These are phyloP conservation scores for Fusarium annulatum DNA, from an alignment of 2,329 filamentous ascomycete genomes.

Conservation along the genomic window DNA sequence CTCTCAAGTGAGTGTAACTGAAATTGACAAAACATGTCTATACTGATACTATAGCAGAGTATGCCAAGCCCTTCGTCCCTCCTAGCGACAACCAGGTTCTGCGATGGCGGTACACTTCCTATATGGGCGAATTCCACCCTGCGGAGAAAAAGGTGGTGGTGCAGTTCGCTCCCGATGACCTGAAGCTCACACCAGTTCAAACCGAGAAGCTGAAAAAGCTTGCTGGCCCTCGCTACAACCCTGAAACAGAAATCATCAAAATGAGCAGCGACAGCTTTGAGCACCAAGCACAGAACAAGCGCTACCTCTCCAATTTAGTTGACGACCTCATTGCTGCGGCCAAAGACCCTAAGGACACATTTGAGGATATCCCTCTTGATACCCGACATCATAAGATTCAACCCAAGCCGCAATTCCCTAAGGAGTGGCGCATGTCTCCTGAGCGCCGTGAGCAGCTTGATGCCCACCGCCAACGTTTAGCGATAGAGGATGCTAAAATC, in stretches of 20 bases:
- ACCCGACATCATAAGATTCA: slow-evolving; percentile 84
- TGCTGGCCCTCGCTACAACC: slow-evolving; percentile 87
- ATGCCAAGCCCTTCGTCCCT: slow-evolving; percentile 82
- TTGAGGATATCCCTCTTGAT: slow-evolving; percentile 90
- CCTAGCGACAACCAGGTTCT: slow-evolving; percentile 77
- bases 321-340: slow-evolving; percentile 79
- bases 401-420: slow-evolving; percentile 77
- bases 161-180: slow-evolving; percentile 82
- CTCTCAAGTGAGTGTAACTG: slow-evolving; percentile 75
- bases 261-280: slow-evolving; percentile 92
- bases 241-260: slow-evolving; percentile 80
- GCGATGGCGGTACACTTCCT: slow-evolving; percentile 95
- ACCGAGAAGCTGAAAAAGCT: slow-evolving; percentile 88
- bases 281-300: slow-evolving; percentile 94
- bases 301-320: slow-evolving; percentile 86
- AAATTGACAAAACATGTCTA: not conserved
- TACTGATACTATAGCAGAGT: slow-evolving; percentile 64
- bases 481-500: slow-evolving; percentile 65
- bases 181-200: slow-evolving; percentile 76
- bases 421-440: slow-evolving; percentile 82
- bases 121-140: slow-evolving; percentile 93
- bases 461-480: slow-evolving; percentile 63
- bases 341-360: slow-evolving; percentile 81
- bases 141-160: slow-evolving; percentile 94
- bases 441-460: slow-evolving; percentile 74